Conservation (phyloP, 2,329 filamentous ascomycete genomes). For the Davidsoniella virescens region DNA sequence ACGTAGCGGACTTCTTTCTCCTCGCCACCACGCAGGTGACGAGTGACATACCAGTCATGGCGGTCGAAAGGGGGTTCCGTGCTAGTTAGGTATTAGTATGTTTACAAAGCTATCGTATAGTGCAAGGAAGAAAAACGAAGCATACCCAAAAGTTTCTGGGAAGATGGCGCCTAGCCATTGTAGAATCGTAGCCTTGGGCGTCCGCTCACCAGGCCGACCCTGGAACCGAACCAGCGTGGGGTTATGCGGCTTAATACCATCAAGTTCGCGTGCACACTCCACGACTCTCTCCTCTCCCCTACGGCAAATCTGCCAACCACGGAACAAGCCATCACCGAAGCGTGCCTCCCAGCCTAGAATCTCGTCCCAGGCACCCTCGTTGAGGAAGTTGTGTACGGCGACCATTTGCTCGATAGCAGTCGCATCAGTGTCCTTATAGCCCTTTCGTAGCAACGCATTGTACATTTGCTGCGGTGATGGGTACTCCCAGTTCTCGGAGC, state of each 20-base stretch:
- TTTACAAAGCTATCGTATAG: not conserved
- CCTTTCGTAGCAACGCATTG: slow-evolving; percentile 90
- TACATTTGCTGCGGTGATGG: slow-evolving; percentile 99
- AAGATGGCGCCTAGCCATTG: slow-evolving; percentile 66
- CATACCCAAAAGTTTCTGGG: slow-evolving; percentile 62
- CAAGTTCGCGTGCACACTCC: slow-evolving; percentile 14
- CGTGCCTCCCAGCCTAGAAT: slow-evolving; percentile 86
- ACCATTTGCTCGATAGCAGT: slow-evolving; percentile 96
- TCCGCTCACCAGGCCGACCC: slow-evolving; percentile 74
- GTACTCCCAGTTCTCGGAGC: slow-evolving; percentile 83
- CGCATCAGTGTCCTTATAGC: slow-evolving; percentile 83
- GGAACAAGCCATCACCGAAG: slow-evolving; percentile 56
- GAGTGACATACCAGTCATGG: slow-evolving; percentile 89
- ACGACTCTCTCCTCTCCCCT: slow-evolving; percentile 51
- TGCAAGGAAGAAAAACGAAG: slow-evolving; percentile 13
- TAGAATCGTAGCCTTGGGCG: slow-evolving; percentile 76
- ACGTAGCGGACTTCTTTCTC: slow-evolving; percentile 76
- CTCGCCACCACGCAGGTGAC: slow-evolving; percentile 45
- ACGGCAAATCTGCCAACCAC: slow-evolving; percentile 58
- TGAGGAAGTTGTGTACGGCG: slow-evolving; percentile 91
- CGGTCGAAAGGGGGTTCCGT: slow-evolving; percentile 83
- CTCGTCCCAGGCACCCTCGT: slow-evolving; percentile 93
- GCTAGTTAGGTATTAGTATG: slow-evolving; percentile 26
- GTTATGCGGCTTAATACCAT: slow-evolving; percentile 30
- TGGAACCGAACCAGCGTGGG: slow-evolving; percentile 77